Percentiles rank a stretch among this genome's conserved stretches.
phyloP scores from a whole-genome alignment of 805 yeast genomes.

The Candida quercuum region DNA sequence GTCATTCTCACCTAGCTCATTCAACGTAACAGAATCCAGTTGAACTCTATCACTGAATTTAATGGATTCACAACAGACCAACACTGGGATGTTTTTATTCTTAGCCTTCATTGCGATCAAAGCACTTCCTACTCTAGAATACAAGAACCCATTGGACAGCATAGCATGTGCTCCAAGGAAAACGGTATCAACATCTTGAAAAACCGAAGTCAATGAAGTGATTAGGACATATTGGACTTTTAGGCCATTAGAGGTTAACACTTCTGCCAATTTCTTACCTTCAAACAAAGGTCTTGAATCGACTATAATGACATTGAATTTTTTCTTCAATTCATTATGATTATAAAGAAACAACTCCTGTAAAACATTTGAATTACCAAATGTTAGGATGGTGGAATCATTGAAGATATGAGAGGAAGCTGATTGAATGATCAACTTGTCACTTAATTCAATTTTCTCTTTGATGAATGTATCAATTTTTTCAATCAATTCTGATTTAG shows the following conservation, averaged over 20 bases:
- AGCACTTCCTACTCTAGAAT: conserved; percentile 93
- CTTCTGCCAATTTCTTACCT: conserved; percentile 72
- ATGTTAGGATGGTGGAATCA: conserved; percentile 78
- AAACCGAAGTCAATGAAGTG: conserved; percentile 71
- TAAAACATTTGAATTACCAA: conserved; percentile 83
- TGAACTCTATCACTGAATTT: conserved; percentile 95
- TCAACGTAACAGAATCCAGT: conserved; percentile 89
- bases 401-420: conserved; percentile 74
- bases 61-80: conserved; percentile 92
- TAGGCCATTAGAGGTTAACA: conserved; percentile 57
- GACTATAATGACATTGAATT: conserved; percentile 78
- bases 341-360: conserved; percentile 68
- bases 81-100: conserved; percentile 84
- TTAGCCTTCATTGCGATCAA: conserved; percentile 88
- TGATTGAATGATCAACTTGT: conserved; percentile 70
- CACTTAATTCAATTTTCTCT: conserved; percentile 83
- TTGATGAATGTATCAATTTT: conserved; percentile 76
- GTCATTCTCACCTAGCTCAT: conserved; percentile 81
- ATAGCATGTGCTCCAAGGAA: conserved; percentile 96
- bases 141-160: conserved; percentile 89
- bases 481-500: conserved; percentile 57
- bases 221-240: conserved; percentile 72
- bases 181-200: conserved; percentile 85
- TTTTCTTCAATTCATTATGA: conserved; percentile 50
- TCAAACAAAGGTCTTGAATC: conserved; percentile 94